Conservation (phyloP, 176 grass and related monocot species). For the Aegilops longissima region DNA sequence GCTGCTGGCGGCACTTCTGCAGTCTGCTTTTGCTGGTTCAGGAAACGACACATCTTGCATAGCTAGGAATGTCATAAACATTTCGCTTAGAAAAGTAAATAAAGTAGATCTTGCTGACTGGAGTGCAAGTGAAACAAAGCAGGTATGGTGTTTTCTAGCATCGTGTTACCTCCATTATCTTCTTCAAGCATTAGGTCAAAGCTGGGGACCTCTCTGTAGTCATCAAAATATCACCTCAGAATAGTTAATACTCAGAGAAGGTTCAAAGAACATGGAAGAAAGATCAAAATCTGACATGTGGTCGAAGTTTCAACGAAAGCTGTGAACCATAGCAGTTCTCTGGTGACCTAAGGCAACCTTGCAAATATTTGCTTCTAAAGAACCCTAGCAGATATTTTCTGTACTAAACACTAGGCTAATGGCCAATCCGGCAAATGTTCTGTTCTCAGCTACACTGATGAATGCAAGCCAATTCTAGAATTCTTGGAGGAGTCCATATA, state of each 20-base stretch:
- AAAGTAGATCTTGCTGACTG: slow-evolving; percentile 1
- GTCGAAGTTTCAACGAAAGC: slow-evolving; percentile 13
- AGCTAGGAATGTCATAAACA: slow-evolving; percentile 23
- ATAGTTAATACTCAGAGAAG: slow-evolving; percentile 23
- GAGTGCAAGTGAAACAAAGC: slow-evolving; percentile 16
- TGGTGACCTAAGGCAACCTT: slow-evolving; percentile 6
- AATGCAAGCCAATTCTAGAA: neutral
- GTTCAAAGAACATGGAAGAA: slow-evolving; percentile 26
- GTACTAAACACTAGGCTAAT: neutral
- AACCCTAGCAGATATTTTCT: neutral
- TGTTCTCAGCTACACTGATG: neutral
- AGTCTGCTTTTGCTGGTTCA: slow-evolving; percentile 48
- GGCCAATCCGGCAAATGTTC: neutral
- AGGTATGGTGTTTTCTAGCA: neutral
- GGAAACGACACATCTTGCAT: slow-evolving; percentile 32
- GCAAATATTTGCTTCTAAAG: slow-evolving; percentile 20
- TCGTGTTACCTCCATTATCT: slow-evolving; percentile 56
- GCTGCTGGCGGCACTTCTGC: slow-evolving; percentile 36
- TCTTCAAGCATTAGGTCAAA: slow-evolving; percentile 76
- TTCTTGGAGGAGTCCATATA: neutral
- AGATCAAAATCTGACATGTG: slow-evolving; percentile 12
- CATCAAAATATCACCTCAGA: slow-evolving; percentile 28
- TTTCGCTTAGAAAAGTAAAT: slow-evolving; percentile 25
- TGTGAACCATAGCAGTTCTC: slow-evolving; percentile 29
- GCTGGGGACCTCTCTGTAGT: slow-evolving; percentile 55